phyloP scores from a whole-genome alignment of 305 asterid genomes.

The Petunia hybrid region DNA sequence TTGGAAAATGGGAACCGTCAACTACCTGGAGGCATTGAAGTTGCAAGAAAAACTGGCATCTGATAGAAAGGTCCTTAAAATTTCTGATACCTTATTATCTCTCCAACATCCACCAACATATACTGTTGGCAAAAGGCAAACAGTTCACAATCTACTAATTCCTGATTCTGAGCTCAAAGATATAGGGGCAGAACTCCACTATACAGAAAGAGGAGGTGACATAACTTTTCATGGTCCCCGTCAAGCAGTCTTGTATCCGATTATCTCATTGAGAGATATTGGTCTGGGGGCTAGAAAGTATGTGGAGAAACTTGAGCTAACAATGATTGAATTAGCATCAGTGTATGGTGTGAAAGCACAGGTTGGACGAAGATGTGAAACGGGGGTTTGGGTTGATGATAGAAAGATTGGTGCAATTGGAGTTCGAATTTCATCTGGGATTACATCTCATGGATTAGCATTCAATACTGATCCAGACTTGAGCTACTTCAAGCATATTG shows the following conservation, averaged over 20 bases:
- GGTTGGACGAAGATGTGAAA: constrained; percentile 64
- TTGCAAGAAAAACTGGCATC: constrained; percentile 69
- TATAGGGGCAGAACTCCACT: constrained; percentile 78
- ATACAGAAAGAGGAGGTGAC: constrained; percentile 90
- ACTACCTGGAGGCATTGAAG: constrained; percentile 67
- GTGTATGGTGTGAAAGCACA: constrained; percentile 64
- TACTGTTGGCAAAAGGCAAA: constrained; percentile 80
- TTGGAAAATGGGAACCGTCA: constrained; percentile 72
- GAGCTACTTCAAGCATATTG: constrained; percentile 75
- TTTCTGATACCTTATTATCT: constrained; percentile 62
- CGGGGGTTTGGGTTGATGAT: constrained; percentile 85
- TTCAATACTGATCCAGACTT: constrained; percentile 77
- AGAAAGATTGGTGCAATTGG: constrained; percentile 88
- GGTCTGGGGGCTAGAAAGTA: constrained; percentile 87
- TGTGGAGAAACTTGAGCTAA: constrained; percentile 78
- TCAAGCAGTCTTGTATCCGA: constrained; percentile 78
- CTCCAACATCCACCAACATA: constrained; percentile 86
- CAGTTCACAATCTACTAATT: constrained; percentile 62
- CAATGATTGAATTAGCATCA: constrained; percentile 78
- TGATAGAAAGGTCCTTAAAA: constrained; percentile 58
- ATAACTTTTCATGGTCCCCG: constrained; percentile 79
- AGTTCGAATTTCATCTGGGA: constrained; percentile 73
- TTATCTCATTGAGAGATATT: constrained; percentile 62
- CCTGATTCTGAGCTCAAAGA: constrained; percentile 65
- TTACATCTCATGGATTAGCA: constrained; percentile 82